Percentiles rank a stretch among this genome's conserved stretches.
Conservation (phyloP, 2,329 filamentous ascomycete genomes). For the Cercospora sp. region DNA sequence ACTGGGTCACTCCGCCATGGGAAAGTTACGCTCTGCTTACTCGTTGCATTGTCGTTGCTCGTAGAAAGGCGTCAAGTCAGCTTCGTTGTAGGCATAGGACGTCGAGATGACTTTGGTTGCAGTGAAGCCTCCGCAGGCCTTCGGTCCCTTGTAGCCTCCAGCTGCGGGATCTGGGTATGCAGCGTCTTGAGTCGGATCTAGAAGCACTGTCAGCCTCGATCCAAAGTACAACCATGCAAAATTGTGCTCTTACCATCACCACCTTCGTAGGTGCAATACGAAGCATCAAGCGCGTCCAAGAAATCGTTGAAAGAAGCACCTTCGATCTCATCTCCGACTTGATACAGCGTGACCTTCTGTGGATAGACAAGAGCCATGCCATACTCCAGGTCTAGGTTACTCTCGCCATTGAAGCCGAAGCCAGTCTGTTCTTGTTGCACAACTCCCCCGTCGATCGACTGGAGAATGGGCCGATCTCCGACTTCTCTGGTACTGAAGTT, state of each 20-base stretch:
- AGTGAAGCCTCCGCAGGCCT: conserved; percentile 49
- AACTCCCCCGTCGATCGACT: conserved; percentile 32
- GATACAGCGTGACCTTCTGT: conserved; percentile 52
- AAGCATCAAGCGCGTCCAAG: conserved; percentile 50
- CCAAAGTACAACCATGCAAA: neutral
- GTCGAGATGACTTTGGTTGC: conserved; percentile 57
- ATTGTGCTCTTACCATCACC: conserved; percentile 25
- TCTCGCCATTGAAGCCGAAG: conserved; percentile 49
- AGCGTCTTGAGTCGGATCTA: conserved; percentile 42
- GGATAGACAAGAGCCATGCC: conserved; percentile 55
- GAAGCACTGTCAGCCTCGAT: neutral
- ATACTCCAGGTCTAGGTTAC: conserved; percentile 57
- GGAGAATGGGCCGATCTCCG: conserved; percentile 32
- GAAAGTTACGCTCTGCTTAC: conserved; percentile 31
- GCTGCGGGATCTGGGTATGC: conserved; percentile 48
- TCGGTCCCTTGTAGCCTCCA: conserved; percentile 41
- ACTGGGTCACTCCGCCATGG: neutral
- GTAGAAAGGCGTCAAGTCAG: conserved; percentile 49
- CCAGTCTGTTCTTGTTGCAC: conserved; percentile 18
- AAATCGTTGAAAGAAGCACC: conserved; percentile 41
- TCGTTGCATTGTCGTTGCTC: conserved; percentile 56
- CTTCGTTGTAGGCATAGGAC: conserved; percentile 51
- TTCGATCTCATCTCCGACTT: conserved; percentile 42
- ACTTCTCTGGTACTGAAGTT: conserved; percentile 21
- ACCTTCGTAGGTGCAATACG: conserved; percentile 41